Evolutionary conservation across 2,329 filamentous ascomycete species (phyloP).

Genomic region (Basipetospora chlamydospora): DNA sequence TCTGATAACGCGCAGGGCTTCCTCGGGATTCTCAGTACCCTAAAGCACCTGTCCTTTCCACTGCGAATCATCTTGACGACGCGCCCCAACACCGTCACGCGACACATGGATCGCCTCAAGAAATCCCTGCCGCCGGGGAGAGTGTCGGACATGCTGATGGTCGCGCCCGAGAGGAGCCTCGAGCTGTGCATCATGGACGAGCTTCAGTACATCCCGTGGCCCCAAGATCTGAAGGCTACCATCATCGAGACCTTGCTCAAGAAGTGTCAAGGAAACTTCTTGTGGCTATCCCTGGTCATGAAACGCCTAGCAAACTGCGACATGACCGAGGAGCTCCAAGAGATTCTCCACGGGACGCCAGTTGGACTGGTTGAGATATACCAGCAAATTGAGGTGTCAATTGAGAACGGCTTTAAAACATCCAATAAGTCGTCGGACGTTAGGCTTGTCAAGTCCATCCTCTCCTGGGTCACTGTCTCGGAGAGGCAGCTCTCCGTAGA

Average conservation of each 20-base stretch:
- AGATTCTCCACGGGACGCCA: not conserved
- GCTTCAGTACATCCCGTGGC: not conserved
- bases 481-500: not conserved
- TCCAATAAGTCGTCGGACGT: too few relatives aligned
- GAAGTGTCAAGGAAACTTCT: conserved; percentile 1
- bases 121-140: not conserved
- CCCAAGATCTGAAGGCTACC: not conserved
- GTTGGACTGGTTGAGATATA: not conserved
- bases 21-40: not conserved
- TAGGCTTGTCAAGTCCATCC: not conserved
- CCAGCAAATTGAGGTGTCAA: not conserved
- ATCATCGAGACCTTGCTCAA: not conserved
- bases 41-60: not conserved
- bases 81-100: not conserved
- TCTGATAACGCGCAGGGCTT: not conserved
- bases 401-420: too few relatives aligned
- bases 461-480: not conserved
- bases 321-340: not conserved
- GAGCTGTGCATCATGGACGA: not conserved
- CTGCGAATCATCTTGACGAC: not conserved
- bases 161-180: not conserved
- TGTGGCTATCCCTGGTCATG: conserved; percentile 2
- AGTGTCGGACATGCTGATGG: not conserved
- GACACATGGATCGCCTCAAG: not conserved
- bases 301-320: not conserved